Base-by-base conservation (phyloP, 2,329 filamentous ascomycete genomes). In the Phaeophleospora eucalypticola region DNA sequence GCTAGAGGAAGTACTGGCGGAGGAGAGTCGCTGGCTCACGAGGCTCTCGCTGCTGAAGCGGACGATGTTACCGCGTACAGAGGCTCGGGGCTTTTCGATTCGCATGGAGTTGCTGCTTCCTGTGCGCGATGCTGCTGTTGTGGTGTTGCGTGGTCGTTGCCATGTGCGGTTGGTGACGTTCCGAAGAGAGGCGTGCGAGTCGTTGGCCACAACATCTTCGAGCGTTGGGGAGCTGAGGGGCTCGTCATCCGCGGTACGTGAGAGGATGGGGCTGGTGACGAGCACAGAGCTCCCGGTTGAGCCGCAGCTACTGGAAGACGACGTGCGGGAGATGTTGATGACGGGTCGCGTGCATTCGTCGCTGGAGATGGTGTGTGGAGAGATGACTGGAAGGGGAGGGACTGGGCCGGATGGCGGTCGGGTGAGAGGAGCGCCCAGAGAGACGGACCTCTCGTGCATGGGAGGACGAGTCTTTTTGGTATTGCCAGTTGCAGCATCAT, bases 221-320 rank as follows among this genome's bases (percentile, higher is more conserved):
- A 64, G 47, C 12, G 51, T 60, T 7, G 60, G 60, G 2, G 60
- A 62, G 4, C 44, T 41, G 15, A 56, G 27, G 14, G 49, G 41
- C 37, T 56, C 42, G 27, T 51, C 33, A 3, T 53, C 46, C 12
- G 51, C 55, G 14, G 49, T 46, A 10, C 52, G 40, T 19, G 48
- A 51, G 8, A 67, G 42, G 8, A 67, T 57, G 2, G 69, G 68
- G 45, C 68, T 71, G 3, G 58, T 66, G 2, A 66, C 60, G 7
- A 73, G 59, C 8, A 73, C 69, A 12, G 68, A 70, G 48, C 68
- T 72, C 12, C 65, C 58, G 2, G 63, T 62, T 2, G 71, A 73
- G 19, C 68, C 66, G 27, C 61, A 60, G 47, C 69, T 72, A 43
- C 69, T 72, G 0, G 66, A 70, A 4, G 64, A 60, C 0, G 71